Conservation (phyloP, 805 yeast genomes). For the Saturnispora quitensis region DNA sequence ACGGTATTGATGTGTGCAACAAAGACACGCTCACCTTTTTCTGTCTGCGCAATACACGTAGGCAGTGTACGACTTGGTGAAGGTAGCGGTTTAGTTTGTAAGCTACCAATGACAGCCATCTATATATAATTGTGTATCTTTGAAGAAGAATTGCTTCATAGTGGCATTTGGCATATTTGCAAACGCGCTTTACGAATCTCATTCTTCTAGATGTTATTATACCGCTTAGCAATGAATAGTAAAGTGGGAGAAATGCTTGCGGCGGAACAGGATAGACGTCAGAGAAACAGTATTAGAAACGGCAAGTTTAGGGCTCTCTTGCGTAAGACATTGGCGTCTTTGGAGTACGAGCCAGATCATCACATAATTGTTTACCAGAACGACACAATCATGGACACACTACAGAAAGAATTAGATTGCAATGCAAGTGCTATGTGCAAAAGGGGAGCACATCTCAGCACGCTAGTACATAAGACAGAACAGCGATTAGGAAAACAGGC, state of each 20-base stretch:
- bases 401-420: slow-evolving; percentile 14
- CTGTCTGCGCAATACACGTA: not conserved
- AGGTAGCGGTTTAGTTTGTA: not conserved
- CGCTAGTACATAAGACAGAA: slow-evolving; percentile 6
- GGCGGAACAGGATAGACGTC: slow-evolving; percentile 6
- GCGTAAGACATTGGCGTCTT: slow-evolving; percentile 1
- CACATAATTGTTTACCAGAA: slow-evolving; percentile 20
- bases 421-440: slow-evolving; percentile 14
- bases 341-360: slow-evolving; percentile 9
- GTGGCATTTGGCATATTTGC: not conserved
- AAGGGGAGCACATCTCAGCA: slow-evolving; percentile 6
- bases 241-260: slow-evolving; percentile 5
- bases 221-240: not conserved
- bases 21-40: not conserved
- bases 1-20: not conserved
- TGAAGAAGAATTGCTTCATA: not conserved
- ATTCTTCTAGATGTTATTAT: not conserved
- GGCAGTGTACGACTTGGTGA: not conserved
- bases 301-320: slow-evolving; percentile 7
- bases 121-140: not conserved
- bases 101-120: not conserved
- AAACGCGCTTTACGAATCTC: not conserved
- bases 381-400: slow-evolving; percentile 20
- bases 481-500: slow-evolving; percentile 10
- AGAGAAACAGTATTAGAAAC: not conserved